A percentile compares a stretch with the other conserved stretches of the same genome.
These are phyloP conservation scores for Neoscytalidium dimidiatum DNA, from an alignment of 2,329 filamentous ascomycete genomes.

Conservation along the genomic window DNA sequence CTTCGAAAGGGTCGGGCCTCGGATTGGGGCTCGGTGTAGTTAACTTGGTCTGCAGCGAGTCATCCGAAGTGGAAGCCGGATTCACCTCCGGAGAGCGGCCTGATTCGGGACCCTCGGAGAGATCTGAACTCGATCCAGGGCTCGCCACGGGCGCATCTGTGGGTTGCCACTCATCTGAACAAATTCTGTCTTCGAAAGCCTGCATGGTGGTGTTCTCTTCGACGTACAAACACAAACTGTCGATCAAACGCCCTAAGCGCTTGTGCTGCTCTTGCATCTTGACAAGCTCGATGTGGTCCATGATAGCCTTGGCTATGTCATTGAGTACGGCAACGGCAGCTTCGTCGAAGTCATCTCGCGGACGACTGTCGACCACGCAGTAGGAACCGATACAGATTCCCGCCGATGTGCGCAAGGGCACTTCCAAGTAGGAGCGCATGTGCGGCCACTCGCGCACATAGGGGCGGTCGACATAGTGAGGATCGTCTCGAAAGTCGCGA, in stretches of 20 bases:
- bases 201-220: conserved; percentile 7
- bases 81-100: background rate
- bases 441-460: conserved; percentile 31
- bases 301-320: conserved; percentile 22
- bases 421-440: conserved; percentile 35
- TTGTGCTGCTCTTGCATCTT: background rate
- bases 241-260: conserved; percentile 25
- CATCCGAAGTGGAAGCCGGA: background rate
- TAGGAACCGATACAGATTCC: conserved; percentile 36
- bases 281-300: conserved; percentile 21
- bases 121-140: background rate
- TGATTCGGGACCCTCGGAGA: background rate
- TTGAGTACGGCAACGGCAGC: conserved; percentile 21
- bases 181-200: background rate
- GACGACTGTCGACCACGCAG: conserved; percentile 31
- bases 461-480: conserved; percentile 32
- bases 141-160: background rate
- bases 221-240: background rate
- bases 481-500: conserved; percentile 34
- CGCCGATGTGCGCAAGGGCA: conserved; percentile 34
- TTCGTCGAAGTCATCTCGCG: conserved; percentile 31
- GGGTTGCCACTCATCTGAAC: background rate
- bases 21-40: background rate
- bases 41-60: background rate
- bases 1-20: background rate